A percentile compares a stretch with the other conserved stretches of the same genome.
Evolutionary conservation across 1,139 yeast species (phyloP).

Genomic region (Blastobotrys buckinghamii): DNA sequence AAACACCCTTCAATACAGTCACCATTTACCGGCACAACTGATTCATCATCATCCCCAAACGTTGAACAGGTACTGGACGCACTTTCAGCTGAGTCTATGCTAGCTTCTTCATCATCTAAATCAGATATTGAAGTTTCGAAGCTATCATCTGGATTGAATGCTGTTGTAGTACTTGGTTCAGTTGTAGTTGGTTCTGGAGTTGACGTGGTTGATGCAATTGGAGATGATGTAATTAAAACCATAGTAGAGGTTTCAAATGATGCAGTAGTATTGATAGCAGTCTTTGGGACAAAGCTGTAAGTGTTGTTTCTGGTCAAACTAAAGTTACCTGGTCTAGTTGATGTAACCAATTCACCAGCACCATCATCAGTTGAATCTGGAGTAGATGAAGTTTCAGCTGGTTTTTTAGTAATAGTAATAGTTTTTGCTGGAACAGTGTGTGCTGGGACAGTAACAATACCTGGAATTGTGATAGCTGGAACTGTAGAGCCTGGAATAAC

Average conservation of each 20-base stretch:
- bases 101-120: neutral
- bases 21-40: slow-evolving; percentile 19
- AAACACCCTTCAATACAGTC: slow-evolving; percentile 25
- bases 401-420: neutral
- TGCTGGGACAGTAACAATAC: slow-evolving; percentile 14
- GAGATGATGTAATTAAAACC: neutral
- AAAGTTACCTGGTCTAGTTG: neutral
- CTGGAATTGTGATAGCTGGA: slow-evolving; percentile 13
- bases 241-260: slow-evolving; percentile 7
- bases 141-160: neutral
- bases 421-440: slow-evolving; percentile 14
- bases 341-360: neutral
- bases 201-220: neutral
- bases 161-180: neutral
- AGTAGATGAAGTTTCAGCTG: neutral
- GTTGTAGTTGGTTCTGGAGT: neutral
- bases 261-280: neutral
- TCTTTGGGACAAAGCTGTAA: neutral
- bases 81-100: neutral
- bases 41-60: slow-evolving; percentile 14
- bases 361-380: neutral
- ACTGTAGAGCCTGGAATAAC: slow-evolving; percentile 2
- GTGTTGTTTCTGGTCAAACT: neutral
- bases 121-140: slow-evolving; percentile 2
- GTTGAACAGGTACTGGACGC: slow-evolving; percentile 11